Evolutionary conservation across 1,139 yeast species (phyloP).

Genomic region (Sugiyamaella xylanicola): DNA sequence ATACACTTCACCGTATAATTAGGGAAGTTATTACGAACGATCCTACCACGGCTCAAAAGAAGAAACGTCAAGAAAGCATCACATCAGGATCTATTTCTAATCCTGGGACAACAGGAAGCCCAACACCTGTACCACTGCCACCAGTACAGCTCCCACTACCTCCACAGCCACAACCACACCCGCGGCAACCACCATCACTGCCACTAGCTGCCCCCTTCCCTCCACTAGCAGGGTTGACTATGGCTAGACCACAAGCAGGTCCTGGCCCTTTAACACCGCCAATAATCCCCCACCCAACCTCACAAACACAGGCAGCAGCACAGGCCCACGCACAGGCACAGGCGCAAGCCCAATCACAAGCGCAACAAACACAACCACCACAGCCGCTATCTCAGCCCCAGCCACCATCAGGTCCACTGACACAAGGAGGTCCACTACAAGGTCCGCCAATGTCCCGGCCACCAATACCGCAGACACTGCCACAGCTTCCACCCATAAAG

Average conservation of each 20-base stretch:
- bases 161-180: neutral
- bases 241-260: neutral
- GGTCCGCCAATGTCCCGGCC: neutral
- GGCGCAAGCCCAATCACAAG: neutral
- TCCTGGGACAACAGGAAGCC: neutral
- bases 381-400: slow-evolving; percentile 8
- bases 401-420: too few species aligned
- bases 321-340: too few species aligned
- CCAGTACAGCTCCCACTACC: neutral
- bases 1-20: slow-evolving; percentile 21
- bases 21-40: slow-evolving; percentile 21
- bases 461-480: neutral
- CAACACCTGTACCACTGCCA: slow-evolving; percentile 3
- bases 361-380: neutral
- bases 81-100: neutral
- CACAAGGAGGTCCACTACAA: too few species aligned
- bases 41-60: neutral
- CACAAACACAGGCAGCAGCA: neutral
- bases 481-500: neutral
- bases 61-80: neutral
- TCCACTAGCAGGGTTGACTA: slow-evolving; percentile 9
- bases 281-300: neutral
- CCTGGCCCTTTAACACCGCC: neutral
- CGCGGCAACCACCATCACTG: neutral
- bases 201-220: slow-evolving; percentile 11